Conservation (phyloP, 2,329 filamentous ascomycete genomes). For the Geosmithia putterillii region DNA sequence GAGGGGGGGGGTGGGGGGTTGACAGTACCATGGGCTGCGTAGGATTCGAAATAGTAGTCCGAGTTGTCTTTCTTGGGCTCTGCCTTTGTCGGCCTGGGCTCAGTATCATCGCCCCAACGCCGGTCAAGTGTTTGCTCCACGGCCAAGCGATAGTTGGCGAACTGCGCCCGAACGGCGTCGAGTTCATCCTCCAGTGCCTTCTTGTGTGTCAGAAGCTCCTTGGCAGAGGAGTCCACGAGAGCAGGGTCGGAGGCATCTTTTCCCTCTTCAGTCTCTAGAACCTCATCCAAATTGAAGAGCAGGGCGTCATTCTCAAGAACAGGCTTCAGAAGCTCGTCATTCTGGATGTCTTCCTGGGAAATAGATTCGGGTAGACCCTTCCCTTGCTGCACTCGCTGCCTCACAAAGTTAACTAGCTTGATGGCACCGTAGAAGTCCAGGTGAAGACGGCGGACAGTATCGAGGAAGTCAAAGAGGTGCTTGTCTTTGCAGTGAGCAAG, state of each 20-base stretch:
- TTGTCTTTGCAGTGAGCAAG: conserved; percentile 55
- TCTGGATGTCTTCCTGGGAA: conserved; percentile 49
- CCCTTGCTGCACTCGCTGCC: conserved; percentile 30
- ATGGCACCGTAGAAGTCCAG: conserved; percentile 65
- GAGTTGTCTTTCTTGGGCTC: conserved; percentile 17
- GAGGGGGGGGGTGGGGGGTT: too few relatives aligned
- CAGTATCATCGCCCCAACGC: conserved; percentile 46
- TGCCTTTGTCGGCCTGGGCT: conserved; percentile 13
- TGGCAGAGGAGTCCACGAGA: conserved; percentile 9
- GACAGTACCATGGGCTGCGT: conserved; percentile 42
- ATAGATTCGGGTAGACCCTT: conserved; percentile 43
- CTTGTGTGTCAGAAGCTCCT: conserved; percentile 35
- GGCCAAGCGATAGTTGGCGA: conserved; percentile 50
- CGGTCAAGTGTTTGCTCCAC: conserved; percentile 56
- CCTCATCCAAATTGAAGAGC: conserved; percentile 75
- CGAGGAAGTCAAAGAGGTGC: conserved; percentile 54
- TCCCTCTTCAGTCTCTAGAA: conserved; percentile 29
- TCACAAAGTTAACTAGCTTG: conserved; percentile 62
- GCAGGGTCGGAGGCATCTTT: conserved; percentile 4
- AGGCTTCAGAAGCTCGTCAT: conserved; percentile 73
- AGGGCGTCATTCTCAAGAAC: conserved; percentile 82
- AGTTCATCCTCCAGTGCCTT: conserved; percentile 48
- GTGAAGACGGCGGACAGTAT: conserved; percentile 39
- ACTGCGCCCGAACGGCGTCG: conserved; percentile 45
- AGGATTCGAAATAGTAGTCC: conserved; percentile 48